A percentile compares a stretch with the other conserved stretches of the same genome.
Evolutionary conservation across 31 red algal genomes (phyloP).

Genomic region (Endocladia muricata): DNA sequence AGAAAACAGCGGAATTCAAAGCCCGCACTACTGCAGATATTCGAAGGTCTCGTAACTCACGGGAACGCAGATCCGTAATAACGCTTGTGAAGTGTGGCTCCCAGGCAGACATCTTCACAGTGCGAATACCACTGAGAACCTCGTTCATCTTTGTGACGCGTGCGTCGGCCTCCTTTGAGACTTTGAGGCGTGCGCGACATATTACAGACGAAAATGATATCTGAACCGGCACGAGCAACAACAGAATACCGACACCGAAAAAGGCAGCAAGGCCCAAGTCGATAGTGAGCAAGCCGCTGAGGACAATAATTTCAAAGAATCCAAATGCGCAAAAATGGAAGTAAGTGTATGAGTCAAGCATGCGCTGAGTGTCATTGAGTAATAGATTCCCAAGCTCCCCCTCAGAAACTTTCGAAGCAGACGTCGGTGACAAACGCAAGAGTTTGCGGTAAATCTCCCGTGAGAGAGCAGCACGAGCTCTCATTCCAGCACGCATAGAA

Average conservation of each 20-base stretch:
- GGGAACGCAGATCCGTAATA: not conserved
- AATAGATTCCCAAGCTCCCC: constrained; percentile 35
- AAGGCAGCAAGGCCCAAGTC: constrained; percentile 37
- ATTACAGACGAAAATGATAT: constrained; percentile 14
- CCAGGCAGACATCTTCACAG: constrained; percentile 58
- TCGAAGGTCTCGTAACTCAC: constrained; percentile 36
- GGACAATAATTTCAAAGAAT: constrained; percentile 12
- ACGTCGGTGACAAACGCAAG: constrained; percentile 7
- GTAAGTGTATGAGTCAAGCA: constrained; percentile 30
- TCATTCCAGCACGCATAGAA: constrained; percentile 31
- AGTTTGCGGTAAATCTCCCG: constrained; percentile 17
- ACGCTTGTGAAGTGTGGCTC: constrained; percentile 29
- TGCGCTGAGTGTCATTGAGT: constrained; percentile 26
- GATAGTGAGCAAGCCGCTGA: not conserved
- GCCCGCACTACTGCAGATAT: constrained; percentile 16
- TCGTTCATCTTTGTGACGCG: constrained; percentile 42
- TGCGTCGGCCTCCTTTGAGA: constrained; percentile 26
- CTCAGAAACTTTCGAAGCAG: not conserved
- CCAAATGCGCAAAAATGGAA: constrained; percentile 42
- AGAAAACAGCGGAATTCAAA: constrained; percentile 45
- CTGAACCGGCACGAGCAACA: constrained; percentile 34
- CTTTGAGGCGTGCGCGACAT: not conserved
- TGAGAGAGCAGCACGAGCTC: constrained; percentile 22
- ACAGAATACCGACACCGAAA: constrained; percentile 20
- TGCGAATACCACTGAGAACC: constrained; percentile 32